Conservation (phyloP, 345 rosid genomes). For the Abelmoschus esculentus region DNA sequence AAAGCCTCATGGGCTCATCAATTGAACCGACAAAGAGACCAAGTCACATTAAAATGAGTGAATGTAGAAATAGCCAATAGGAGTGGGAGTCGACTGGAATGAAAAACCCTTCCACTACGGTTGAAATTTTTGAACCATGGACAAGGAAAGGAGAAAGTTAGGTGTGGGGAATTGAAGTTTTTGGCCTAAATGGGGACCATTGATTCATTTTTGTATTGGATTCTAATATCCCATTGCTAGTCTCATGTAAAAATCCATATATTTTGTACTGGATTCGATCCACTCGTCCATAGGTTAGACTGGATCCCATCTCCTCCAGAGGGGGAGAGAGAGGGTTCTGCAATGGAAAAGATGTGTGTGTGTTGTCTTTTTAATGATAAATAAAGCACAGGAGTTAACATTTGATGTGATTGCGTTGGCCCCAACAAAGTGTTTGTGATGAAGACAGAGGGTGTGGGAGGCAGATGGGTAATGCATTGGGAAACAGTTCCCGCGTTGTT, state of each 20-base stretch:
- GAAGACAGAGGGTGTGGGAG: not conserved
- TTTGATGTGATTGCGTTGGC: conserved; percentile 20
- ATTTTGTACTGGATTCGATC: no score
- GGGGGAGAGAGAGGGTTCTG: no score
- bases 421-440: not conserved
- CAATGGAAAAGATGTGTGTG: no score
- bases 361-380: not conserved
- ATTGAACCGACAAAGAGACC: no score
- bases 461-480: conserved; percentile 34
- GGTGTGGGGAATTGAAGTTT: conserved; percentile 18
- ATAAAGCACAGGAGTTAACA: conserved; percentile 5
- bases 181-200: conserved; percentile 15
- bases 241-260: not conserved
- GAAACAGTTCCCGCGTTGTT: conserved; percentile 81
- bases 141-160: conserved; percentile 7
- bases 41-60: no score
- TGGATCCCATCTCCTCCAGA: no score
- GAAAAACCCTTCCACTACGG: conserved; percentile 4
- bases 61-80: not conserved
- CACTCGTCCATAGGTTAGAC: no score
- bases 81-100: not conserved
- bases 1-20: not conserved
- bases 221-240: conserved; percentile 7
- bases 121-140: not conserved
- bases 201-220: conserved; percentile 6